Base-by-base conservation (phyloP, 2,329 filamentous ascomycete genomes). In the Boeremia lycopersici region DNA sequence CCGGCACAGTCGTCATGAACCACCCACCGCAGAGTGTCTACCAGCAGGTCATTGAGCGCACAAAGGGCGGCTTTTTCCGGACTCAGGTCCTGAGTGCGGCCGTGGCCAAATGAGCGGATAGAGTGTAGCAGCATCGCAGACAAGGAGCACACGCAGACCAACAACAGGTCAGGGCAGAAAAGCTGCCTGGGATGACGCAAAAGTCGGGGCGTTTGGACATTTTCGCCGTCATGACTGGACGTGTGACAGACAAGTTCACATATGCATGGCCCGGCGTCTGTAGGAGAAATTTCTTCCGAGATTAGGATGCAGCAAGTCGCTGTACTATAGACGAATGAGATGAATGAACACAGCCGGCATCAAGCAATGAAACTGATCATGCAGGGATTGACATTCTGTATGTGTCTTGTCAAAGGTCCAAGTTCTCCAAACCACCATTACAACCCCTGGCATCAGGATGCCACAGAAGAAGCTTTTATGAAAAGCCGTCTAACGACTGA, bases 1-100 rank as follows among this genome's bases (percentile, higher is more conserved):
- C 96, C 79, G 95, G 95, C 73, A 98, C 95, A 49, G 95, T 99
- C 48, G 87, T 98, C 68, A 99, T 99, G 93, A 98, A 99, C 83
- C 95, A 99, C 81, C 95, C 93, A 46, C 93, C 95, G 60, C 95
- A 96, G 82, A 96, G 92, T 62, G 93, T 99, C 65, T 98, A 99
- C 80, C 93, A 97, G 81, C 93, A 99, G 79, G 95, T 99, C 71
- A 99, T 99, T 73, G 95, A 99, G 85, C 87, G 92, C 80, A 99
- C 95, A 56, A 98, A 98, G 86, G 95, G 95, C 62, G 93, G 91
- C 53, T 98, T 98, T 85, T 99, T 99, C 86, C 83, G 95, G 74
- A 99, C 95, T 62, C 95, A 98, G 76, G 95, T 99, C 46, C 83
- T 99, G 67, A 96, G 82, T 52, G 78, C 79, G 31, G 80, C 80